Evolutionary conservation across 352 stramenopile genomes (phyloP), one percentile per base, ranked within the genome.

Genomic region (Pythium apleroticum): DNA sequence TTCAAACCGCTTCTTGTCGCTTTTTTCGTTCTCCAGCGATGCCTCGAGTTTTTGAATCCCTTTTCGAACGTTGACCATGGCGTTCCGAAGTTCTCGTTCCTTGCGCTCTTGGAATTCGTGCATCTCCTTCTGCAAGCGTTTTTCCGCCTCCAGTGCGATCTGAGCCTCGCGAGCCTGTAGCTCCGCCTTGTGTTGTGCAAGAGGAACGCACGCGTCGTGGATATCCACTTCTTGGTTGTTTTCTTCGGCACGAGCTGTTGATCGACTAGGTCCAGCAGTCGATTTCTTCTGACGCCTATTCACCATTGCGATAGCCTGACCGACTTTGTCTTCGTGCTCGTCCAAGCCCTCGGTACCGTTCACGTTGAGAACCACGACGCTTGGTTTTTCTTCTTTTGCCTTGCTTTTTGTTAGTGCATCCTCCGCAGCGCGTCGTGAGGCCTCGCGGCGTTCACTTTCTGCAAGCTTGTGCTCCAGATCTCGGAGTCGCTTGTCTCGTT

Each of bases 21-120:
- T 71, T 45, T 72, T 80, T 19, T 81, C 64, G 11, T 81, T 65
- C 1, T 90, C 75, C 0, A 89, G 59, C 4, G 73, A 74, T 0
- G 70, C 27, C 39, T 90, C 84, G 17, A 92, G 66, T 57, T 90
- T 92, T 20, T 87, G 81, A 54, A 90, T 90, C 0, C 81, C 81
- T 50, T 84, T 89, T 12, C 84, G 73, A 33, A 92, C 77, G 43
- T 87, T 92, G 4, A 86, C 80, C 81, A 92, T 90, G 1, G 80
- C 84, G 25, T 77, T 74, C 1, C 80, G 76, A 39, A 90, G 79
- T 55, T 92, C 84, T 27, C 66, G 69, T 43, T 90, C 81, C 55
- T 92, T 92, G 14, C 73, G 69, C 20, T 80, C 70, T 63, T 90
- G 74, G 14, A 86, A 88, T n/a, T 92, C 77, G 9, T 74, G 64